Conservation (phyloP, 2,329 filamentous ascomycete species). For the Aspergillus latus region DNA sequence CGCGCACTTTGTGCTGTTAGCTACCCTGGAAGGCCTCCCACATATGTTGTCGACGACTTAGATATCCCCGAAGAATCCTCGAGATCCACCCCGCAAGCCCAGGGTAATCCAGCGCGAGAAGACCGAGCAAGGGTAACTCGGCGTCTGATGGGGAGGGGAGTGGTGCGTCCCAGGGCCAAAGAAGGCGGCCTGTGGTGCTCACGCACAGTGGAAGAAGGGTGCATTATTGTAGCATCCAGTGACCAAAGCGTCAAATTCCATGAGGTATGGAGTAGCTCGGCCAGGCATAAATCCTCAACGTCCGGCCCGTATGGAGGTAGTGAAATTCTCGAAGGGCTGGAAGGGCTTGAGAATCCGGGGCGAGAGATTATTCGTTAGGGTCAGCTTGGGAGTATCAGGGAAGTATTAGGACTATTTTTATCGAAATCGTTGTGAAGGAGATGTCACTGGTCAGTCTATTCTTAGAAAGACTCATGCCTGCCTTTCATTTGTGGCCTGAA, state of each 20-base stretch:
- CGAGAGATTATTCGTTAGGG: constrained; percentile 64
- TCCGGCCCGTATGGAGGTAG: constrained; percentile 73
- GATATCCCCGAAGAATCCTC: constrained; percentile 18
- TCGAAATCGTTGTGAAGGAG: not conserved
- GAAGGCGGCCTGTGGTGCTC: constrained; percentile 57
- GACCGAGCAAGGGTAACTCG: constrained; percentile 7
- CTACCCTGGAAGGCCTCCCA: constrained; percentile 67
- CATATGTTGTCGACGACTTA: constrained; percentile 18
- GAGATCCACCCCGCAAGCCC: constrained; percentile 12
- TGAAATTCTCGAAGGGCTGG: constrained; percentile 77
- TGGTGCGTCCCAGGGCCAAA: constrained; percentile 38
- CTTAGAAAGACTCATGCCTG: not conserved
- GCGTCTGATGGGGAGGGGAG: constrained; percentile 22
- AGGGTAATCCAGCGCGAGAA: constrained; percentile 4
- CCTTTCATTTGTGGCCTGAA: not conserved
- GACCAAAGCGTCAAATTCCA: constrained; percentile 94
- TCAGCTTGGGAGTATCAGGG: not conserved
- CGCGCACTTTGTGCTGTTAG: constrained; percentile 80
- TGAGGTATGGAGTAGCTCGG: constrained; percentile 78
- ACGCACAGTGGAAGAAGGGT: constrained; percentile 68
- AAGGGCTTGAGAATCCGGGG: constrained; percentile 65
- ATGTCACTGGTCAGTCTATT: constrained; percentile 4
- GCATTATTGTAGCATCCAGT: constrained; percentile 86
- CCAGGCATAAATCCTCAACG: constrained; percentile 54
- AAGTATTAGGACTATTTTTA: constrained; percentile 11